A percentile compares a stretch with the other conserved stretches of the same genome.
These are phyloP conservation scores for Gossypium thurberi DNA, from an alignment of 345 rosid species.

Conservation along the genomic window DNA sequence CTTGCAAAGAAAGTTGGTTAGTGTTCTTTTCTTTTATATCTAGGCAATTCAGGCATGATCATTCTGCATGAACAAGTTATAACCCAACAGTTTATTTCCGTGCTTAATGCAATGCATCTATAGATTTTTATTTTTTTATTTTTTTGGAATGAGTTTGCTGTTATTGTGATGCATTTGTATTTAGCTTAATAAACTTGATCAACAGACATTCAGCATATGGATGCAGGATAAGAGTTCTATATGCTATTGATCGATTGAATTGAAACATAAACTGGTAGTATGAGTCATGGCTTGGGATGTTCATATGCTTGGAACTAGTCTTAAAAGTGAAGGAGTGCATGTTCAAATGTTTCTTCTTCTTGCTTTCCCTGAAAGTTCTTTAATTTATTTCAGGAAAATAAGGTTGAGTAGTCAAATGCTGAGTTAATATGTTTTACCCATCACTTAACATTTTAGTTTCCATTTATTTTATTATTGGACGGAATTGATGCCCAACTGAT, in stretches of 20 bases:
- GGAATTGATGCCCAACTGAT: neutral
- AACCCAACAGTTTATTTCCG: neutral
- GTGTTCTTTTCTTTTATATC: neutral
- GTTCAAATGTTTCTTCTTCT: neutral
- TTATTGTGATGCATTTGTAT: neutral
- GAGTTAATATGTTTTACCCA: neutral
- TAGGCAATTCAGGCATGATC: neutral
- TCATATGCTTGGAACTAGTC: neutral
- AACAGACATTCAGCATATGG: neutral
- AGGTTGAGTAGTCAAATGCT: neutral
- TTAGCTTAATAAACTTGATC: neutral
- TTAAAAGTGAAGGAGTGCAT: neutral
- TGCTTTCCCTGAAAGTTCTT: neutral
- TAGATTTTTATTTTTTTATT: neutral
- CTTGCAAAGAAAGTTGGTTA: neutral
- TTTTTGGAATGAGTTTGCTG: neutral
- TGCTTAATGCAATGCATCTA: neutral
- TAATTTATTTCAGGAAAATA: neutral
- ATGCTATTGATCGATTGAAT: neutral
- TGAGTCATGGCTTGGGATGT: neutral
- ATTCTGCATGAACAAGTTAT: neutral
- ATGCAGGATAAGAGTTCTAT: neutral
- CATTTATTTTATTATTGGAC: neutral
- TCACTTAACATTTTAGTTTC: neutral
- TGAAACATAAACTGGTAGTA: neutral